Percentiles rank a stretch among this genome's conserved stretches.
These are phyloP conservation scores for Suillus placidus DNA, from an alignment of 768 basidiomycete genomes.

Conservation along the genomic window DNA sequence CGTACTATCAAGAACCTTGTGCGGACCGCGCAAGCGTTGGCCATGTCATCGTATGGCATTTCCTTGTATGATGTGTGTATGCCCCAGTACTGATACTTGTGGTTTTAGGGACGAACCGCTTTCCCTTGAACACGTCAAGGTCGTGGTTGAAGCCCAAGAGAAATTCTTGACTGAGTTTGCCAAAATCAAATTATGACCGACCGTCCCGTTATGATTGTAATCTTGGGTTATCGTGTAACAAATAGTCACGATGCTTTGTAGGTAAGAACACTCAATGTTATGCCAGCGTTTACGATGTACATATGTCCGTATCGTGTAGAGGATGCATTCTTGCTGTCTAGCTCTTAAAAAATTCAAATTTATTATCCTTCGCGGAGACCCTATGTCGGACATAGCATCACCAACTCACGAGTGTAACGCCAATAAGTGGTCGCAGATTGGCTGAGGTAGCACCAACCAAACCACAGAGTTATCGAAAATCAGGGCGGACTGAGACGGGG, in stretches of 20 bases:
- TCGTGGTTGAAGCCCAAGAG: constrained; percentile 29
- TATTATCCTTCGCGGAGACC: no score
- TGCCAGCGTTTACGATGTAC: no score
- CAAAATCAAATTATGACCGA: neutral
- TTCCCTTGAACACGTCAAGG: constrained; percentile 24
- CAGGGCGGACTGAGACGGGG: no score
- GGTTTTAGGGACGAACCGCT: constrained; percentile 17
- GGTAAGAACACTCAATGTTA: neutral
- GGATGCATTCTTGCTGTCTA: neutral
- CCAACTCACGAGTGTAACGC: no score
- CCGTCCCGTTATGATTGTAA: neutral
- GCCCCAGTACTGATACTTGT: neutral
- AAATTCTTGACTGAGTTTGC: constrained; percentile 29
- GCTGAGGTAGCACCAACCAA: no score
- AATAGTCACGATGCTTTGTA: neutral
- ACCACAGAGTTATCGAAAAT: no score
- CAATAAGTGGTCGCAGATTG: no score
- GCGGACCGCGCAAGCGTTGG: constrained; percentile 34
- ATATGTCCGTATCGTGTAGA: neutral
- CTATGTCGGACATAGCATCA: no score
- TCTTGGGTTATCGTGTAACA: neutral
- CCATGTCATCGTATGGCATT: constrained; percentile 24
- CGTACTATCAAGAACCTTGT: constrained; percentile 36
- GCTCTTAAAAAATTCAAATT: neutral
- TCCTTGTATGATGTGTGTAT: constrained; percentile 3